phyloP scores from a whole-genome alignment of 441 rosid species.

The Omphalea diandra region DNA sequence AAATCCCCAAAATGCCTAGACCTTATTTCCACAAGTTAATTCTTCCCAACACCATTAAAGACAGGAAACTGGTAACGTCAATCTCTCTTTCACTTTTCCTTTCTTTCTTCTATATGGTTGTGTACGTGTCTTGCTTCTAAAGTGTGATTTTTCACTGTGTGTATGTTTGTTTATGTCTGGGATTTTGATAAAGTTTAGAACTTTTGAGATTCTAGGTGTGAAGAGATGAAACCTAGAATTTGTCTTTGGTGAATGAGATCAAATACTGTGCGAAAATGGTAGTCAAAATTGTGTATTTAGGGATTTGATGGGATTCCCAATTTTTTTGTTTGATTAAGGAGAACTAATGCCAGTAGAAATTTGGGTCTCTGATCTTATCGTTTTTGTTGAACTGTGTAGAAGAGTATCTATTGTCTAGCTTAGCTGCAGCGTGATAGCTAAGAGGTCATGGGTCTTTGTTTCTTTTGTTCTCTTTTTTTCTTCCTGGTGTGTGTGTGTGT shows the following conservation, averaged over 20 bases:
- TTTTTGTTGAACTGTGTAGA: background rate
- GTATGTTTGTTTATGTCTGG: background rate
- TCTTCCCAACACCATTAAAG: constrained; percentile 67
- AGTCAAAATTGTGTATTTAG: background rate
- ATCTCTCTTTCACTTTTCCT: background rate
- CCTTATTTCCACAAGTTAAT: constrained; percentile 92
- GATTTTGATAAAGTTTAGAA: background rate
- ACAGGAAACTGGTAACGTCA: constrained; percentile 65
- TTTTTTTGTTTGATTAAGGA: constrained; percentile 12
- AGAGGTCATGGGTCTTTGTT: background rate
- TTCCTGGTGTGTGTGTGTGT: background rate
- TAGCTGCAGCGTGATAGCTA: background rate
- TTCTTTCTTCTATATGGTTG: background rate
- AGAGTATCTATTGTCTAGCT: background rate
- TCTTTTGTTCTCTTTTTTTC: background rate
- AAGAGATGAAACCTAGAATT: background rate
- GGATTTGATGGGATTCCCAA: constrained; percentile 4
- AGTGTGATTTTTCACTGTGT: background rate
- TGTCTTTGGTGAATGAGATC: constrained; percentile 2
- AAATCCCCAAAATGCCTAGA: constrained; percentile 61
- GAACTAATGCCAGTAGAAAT: background rate
- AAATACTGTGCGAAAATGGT: background rate
- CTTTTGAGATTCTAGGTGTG: background rate
- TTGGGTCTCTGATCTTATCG: background rate
- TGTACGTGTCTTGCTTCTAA: background rate